A percentile compares a stretch with the other conserved stretches of the same genome.
Evolutionary conservation across 2,329 filamentous ascomycete genomes (phyloP).

Genomic region (Pleurostoma richardsiae): DNA sequence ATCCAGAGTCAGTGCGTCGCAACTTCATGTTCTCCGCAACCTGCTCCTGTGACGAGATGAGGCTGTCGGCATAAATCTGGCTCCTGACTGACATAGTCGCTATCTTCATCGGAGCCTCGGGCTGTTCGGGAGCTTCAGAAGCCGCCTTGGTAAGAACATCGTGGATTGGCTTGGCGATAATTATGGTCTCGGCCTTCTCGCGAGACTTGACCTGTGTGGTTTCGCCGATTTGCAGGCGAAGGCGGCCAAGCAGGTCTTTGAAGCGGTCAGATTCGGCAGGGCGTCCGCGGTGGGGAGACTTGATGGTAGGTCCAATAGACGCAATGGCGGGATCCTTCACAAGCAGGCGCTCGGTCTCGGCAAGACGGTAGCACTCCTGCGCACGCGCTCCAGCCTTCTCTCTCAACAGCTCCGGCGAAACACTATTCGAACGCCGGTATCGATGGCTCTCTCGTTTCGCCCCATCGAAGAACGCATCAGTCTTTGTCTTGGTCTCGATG

Average conservation of each 20-base stretch:
- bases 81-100: too few species aligned
- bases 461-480: not conserved
- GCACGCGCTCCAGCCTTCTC: not conserved
- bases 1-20: not conserved
- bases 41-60: not conserved
- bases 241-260: slow-evolving; percentile 4
- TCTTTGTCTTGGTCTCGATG: slow-evolving; percentile 3
- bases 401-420: not conserved
- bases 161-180: slow-evolving; percentile 2
- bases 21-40: not conserved
- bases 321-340: slow-evolving; percentile 4
- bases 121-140: not conserved
- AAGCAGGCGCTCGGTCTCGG: not conserved
- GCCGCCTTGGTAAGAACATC: not conserved
- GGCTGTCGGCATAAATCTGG: too few species aligned
- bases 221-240: not conserved
- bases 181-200: not conserved
- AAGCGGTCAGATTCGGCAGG: slow-evolving; percentile 5
- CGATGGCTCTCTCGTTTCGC: not conserved
- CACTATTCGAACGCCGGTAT: not conserved
- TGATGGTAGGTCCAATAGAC: not conserved
- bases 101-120: not conserved
- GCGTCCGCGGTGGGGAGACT: not conserved
- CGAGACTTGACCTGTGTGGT: too few species aligned
- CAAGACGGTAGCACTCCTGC: not conserved